These are phyloP conservation scores for Dendrobium huoshanense DNA, from an alignment of 106 monocot genomes.

Conservation along the genomic window DNA sequence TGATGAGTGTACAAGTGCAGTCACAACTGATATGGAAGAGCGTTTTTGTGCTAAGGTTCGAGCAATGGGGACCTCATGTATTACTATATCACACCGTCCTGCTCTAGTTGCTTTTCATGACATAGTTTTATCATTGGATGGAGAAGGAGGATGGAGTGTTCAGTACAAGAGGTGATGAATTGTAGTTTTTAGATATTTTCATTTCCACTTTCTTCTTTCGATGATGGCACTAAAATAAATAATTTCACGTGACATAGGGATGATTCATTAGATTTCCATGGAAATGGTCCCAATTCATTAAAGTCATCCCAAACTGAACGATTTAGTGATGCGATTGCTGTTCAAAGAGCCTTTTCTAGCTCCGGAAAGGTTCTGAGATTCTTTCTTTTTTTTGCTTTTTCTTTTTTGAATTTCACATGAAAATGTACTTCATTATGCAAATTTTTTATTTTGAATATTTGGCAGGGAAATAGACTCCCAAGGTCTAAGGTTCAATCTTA, in stretches of 20 bases:
- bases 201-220: not conserved
- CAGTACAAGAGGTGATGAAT: slow-evolving; percentile 59
- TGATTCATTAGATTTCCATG: slow-evolving; percentile 26
- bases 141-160: slow-evolving; percentile 91
- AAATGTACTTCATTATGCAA: not conserved
- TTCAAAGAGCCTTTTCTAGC: slow-evolving; percentile 85
- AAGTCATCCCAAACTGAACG: slow-evolving; percentile 59
- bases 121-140: slow-evolving; percentile 92
- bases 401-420: not conserved
- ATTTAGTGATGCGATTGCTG: slow-evolving; percentile 69
- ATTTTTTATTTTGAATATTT: slow-evolving; percentile 10
- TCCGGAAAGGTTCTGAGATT: slow-evolving; percentile 44
- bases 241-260: slow-evolving; percentile 34
- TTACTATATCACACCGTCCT: slow-evolving; percentile 97
- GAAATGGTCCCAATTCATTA: slow-evolving; percentile 25
- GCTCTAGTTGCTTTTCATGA: slow-evolving; percentile 98
- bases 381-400: not conserved
- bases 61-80: slow-evolving; percentile 98
- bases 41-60: slow-evolving; percentile 91
- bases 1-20: slow-evolving; percentile 99
- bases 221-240: not conserved
- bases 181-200: not conserved
- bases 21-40: slow-evolving; percentile 99
- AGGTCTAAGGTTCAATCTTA: slow-evolving; percentile 59
- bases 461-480: slow-evolving; percentile 32